Conservation (phyloP, 495 filamentous ascomycete species). For the Daldinia decipiens region DNA sequence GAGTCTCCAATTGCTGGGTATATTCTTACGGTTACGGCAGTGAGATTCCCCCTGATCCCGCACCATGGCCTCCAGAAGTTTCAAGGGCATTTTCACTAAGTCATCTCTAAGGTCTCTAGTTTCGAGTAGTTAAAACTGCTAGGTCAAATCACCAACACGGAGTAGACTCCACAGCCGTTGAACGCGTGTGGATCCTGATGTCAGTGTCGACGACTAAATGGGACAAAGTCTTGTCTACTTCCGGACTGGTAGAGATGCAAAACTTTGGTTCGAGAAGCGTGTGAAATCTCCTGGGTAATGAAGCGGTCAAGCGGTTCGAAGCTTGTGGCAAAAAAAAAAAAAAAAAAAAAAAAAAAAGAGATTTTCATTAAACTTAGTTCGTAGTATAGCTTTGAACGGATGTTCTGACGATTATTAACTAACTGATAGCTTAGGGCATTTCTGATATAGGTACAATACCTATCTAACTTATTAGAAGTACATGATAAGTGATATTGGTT, state of each 20-base stretch:
- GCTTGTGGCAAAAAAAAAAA: conserved; percentile 10
- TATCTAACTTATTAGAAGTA: conserved; percentile 6
- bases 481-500: conserved; percentile 33
- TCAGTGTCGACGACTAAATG: conserved; percentile 37
- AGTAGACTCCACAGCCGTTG: conserved; percentile 32
- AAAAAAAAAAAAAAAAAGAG: conserved; percentile 11
- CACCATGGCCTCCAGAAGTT: conserved; percentile 36
- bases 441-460: too few species aligned
- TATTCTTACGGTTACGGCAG: conserved; percentile 22
- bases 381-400: neutral
- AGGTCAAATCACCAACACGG: conserved; percentile 36
- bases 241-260: conserved; percentile 32
- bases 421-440: conserved; percentile 29
- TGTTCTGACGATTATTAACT: conserved; percentile 26
- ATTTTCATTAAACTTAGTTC: conserved; percentile 2
- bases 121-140: neutral
- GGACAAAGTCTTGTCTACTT: conserved; percentile 32
- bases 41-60: conserved; percentile 38
- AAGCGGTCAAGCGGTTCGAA: conserved; percentile 40
- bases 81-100: conserved; percentile 31
- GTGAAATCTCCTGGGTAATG: conserved; percentile 12
- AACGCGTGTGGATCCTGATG: conserved; percentile 39
- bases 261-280: conserved; percentile 39
- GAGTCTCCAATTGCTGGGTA: conserved; percentile 34
- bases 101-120: neutral